Evolutionary conservation across 768 basidiomycete species (phyloP).

Genomic region (Podaxis mareebaensis): DNA sequence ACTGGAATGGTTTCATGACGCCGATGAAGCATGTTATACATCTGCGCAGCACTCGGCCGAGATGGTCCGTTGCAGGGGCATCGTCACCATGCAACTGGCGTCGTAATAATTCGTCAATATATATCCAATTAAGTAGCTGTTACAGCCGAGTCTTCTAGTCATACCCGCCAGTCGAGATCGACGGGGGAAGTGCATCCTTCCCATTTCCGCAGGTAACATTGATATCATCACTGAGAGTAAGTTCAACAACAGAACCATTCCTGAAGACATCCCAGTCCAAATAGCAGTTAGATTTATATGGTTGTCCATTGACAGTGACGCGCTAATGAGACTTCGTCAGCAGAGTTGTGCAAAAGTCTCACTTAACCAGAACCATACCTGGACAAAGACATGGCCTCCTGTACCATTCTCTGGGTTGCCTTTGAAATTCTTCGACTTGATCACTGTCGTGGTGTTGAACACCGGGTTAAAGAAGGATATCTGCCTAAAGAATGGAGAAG

Average conservation of each 20-base stretch:
- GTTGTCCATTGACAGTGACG: slow-evolving; percentile 55
- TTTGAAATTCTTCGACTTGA: slow-evolving; percentile 46
- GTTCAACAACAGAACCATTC: slow-evolving; percentile 50
- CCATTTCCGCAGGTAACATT: slow-evolving; percentile 51
- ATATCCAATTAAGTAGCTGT: background rate
- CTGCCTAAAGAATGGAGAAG: slow-evolving; percentile 61
- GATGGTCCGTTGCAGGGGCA: background rate
- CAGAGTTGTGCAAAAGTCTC: background rate
- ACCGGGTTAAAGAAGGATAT: slow-evolving; percentile 64
- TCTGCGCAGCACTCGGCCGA: no score
- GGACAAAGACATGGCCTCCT: slow-evolving; percentile 56
- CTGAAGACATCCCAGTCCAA: slow-evolving; percentile 68
- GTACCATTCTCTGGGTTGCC: slow-evolving; percentile 55
- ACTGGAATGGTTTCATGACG: no score
- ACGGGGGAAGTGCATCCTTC: slow-evolving; percentile 51
- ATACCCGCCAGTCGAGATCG: slow-evolving; percentile 66
- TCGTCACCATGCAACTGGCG: background rate
- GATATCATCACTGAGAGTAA: slow-evolving; percentile 56
- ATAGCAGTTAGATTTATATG: slow-evolving; percentile 64
- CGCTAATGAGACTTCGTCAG: slow-evolving; percentile 34
- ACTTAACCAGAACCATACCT: slow-evolving; percentile 36
- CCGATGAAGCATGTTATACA: no score
- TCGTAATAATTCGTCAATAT: background rate
- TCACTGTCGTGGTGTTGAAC: slow-evolving; percentile 57
- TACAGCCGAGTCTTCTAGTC: slow-evolving; percentile 23